Percentiles rank a stretch among this genome's conserved stretches.
Conservation (phyloP, 148 eudicot genomes). For the Vaccinium corymbosum region DNA sequence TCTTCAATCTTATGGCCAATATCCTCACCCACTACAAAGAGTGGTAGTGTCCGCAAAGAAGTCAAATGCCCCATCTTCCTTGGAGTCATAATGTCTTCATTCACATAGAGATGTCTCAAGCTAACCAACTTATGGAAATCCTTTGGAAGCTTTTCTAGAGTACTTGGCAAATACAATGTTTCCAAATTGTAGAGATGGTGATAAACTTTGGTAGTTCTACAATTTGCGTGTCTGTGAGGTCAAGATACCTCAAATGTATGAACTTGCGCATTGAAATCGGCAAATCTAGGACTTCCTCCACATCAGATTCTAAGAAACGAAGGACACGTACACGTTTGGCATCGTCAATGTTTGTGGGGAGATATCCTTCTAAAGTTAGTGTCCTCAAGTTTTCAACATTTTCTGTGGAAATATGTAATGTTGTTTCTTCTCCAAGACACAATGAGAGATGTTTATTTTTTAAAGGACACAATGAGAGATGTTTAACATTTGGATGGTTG, state of each 20-base stretch:
- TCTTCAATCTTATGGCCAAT: too few species aligned
- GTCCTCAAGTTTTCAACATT: neutral
- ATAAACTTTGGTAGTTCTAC: neutral
- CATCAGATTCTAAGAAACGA: too few species aligned
- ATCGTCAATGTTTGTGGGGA: neutral
- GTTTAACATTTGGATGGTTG: neutral
- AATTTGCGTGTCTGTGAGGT: neutral
- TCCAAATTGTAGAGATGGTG: neutral
- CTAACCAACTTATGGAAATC: neutral
- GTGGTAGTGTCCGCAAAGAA: too few species aligned
- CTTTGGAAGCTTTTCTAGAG: neutral
- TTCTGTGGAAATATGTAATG: neutral
- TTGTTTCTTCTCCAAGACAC: too few species aligned
- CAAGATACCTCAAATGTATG: conserved; percentile 8
- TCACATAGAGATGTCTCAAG: too few species aligned
- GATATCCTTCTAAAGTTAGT: neutral
- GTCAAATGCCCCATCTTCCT: too few species aligned
- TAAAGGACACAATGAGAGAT: neutral
- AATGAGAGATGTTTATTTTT: too few species aligned
- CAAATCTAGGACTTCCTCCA: neutral
- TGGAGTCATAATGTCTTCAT: too few species aligned
- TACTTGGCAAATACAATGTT: neutral
- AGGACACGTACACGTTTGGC: too few species aligned
- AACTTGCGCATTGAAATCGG: neutral
- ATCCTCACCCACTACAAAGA: too few species aligned